Conservation (phyloP, 1,284 basidiomycete genomes). For the Bondarzewia mesenterica region DNA sequence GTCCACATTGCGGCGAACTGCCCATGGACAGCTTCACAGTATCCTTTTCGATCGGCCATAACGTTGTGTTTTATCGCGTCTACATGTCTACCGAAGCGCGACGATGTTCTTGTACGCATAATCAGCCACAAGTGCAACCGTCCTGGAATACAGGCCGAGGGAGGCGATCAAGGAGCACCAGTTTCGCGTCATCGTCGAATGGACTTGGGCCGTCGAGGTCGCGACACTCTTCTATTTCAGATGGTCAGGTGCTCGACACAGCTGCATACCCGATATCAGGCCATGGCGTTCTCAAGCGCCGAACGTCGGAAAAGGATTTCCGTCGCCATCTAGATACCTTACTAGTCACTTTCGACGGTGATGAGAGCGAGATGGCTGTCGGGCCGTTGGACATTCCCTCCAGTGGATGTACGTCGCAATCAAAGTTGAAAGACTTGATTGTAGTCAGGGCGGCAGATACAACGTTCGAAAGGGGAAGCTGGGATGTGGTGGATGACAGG, state of each 20-base stretch:
- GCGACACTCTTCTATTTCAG: conserved; percentile 30
- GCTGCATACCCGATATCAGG: conserved; percentile 63
- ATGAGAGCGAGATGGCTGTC: conserved; percentile 34
- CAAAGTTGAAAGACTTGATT: conserved; percentile 45
- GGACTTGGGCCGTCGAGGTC: conserved; percentile 36
- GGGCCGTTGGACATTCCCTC: conserved; percentile 32
- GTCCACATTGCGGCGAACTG: conserved; percentile 59
- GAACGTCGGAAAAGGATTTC: conserved; percentile 58
- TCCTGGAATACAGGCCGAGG: conserved; percentile 37
- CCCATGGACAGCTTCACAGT: conserved; percentile 55
- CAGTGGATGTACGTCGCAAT: conserved; percentile 21
- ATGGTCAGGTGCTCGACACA: conserved; percentile 35
- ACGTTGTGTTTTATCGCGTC: conserved; percentile 53
- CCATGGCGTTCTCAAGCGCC: conserved; percentile 67
- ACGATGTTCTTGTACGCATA: conserved; percentile 56
- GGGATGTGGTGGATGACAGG: conserved; percentile 50
- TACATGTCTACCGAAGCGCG: conserved; percentile 51
- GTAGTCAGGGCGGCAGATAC: conserved; percentile 48
- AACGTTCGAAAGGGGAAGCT: conserved; percentile 63
- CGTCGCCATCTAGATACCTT: conserved; percentile 46
- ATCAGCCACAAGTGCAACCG: conserved; percentile 28
- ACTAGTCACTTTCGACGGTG: conserved; percentile 40
- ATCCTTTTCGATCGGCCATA: conserved; percentile 52
- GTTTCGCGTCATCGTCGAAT: conserved; percentile 35
- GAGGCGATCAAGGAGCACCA: conserved; percentile 51